Percentiles rank a stretch among this genome's conserved stretches.
These are phyloP conservation scores for Suhomyces kunorum DNA, from an alignment of 1,139 yeast genomes.

Conservation along the genomic window DNA sequence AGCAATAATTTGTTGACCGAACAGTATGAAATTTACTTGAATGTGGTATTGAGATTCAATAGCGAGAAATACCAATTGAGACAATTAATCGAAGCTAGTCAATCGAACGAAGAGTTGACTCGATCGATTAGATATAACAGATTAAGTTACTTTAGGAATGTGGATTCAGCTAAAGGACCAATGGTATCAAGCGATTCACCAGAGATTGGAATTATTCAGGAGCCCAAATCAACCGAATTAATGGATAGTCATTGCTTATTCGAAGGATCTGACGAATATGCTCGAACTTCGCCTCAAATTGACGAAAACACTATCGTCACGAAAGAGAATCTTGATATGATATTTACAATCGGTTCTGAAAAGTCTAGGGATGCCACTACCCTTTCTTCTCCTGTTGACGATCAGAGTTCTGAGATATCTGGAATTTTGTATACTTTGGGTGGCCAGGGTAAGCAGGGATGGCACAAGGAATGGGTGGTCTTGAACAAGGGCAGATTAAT, in stretches of 20 bases:
- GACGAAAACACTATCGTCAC: constrained; percentile 16
- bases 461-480: constrained; percentile 93
- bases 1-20: constrained; percentile 28
- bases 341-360: constrained; percentile 23
- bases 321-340: constrained; percentile 35
- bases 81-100: constrained; percentile 46
- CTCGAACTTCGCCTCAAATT: background rate
- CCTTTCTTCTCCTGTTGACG: constrained; percentile 16
- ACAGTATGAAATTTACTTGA: constrained; percentile 36
- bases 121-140: constrained; percentile 33
- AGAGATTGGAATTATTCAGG: background rate
- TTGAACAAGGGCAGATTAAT: constrained; percentile 63
- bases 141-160: constrained; percentile 20
- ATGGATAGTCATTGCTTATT: background rate
- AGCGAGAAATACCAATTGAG: constrained; percentile 46
- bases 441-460: constrained; percentile 74
- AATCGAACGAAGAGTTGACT: constrained; percentile 45
- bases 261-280: background rate
- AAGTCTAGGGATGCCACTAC: constrained; percentile 1
- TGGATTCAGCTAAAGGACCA: background rate
- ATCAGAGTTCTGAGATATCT: constrained; percentile 36
- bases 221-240: constrained; percentile 2
- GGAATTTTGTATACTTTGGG: constrained; percentile 71
- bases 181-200: background rate
- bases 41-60: constrained; percentile 40